A percentile compares a stretch with the other conserved stretches of the same genome.
phyloP scores from a whole-genome alignment of 2,329 filamentous ascomycete species.

The Chaetomiaceae sp. region DNA sequence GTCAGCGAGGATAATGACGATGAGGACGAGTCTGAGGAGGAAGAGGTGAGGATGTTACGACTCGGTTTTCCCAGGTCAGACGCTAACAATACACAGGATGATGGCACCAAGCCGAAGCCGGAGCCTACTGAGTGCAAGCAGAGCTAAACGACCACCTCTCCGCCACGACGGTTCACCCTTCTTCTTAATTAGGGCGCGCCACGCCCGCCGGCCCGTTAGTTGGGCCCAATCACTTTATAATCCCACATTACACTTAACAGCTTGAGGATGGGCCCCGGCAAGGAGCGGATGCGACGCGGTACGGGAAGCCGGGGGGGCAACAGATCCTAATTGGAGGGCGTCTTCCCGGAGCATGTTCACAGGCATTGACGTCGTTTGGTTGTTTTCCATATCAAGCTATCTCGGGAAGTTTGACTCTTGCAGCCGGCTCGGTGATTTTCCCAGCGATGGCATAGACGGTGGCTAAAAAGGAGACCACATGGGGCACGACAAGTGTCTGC shows the following conservation, averaged over 20 bases:
- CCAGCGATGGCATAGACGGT: slow-evolving; percentile 20
- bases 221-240: slow-evolving; percentile 12
- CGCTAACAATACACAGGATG: slow-evolving; percentile 54
- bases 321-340: slow-evolving; percentile 19
- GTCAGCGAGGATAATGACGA: slow-evolving; percentile 77
- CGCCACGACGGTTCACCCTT: slow-evolving; percentile 3
- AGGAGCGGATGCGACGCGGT: slow-evolving; percentile 11
- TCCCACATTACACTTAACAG: slow-evolving; percentile 11
- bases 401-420: slow-evolving; percentile 13
- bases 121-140: slow-evolving; percentile 96
- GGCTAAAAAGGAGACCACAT: slow-evolving; percentile 15
- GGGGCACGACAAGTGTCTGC: slow-evolving; percentile 21
- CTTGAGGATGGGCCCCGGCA: slow-evolving; percentile 9
- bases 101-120: slow-evolving; percentile 85
- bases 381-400: slow-evolving; percentile 20
- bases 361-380: slow-evolving; percentile 18
- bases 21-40: slow-evolving; percentile 67
- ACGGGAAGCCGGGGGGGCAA: slow-evolving; percentile 13
- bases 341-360: slow-evolving; percentile 17
- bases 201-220: slow-evolving; percentile 7
- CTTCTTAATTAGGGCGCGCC: slow-evolving; percentile 16
- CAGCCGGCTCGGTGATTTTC: slow-evolving; percentile 6
- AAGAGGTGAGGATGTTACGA: slow-evolving; percentile 54
- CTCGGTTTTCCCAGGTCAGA: neutral
- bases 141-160: slow-evolving; percentile 53